Evolutionary conservation across 768 basidiomycete genomes (phyloP).

Genomic region (Russula abietina): DNA sequence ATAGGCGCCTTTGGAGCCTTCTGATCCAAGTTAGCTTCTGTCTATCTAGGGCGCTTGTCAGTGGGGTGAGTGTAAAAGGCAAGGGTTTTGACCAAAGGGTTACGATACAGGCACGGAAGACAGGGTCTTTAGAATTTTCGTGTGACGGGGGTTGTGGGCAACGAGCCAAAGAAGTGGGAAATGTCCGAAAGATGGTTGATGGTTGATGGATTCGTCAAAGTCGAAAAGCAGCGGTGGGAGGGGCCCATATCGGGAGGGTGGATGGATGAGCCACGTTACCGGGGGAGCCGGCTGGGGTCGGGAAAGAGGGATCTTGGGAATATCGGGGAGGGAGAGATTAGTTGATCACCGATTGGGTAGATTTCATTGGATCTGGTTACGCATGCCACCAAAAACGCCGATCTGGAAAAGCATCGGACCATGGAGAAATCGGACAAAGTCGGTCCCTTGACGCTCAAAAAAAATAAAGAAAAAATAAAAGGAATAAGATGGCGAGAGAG

Average conservation of each 20-base stretch:
- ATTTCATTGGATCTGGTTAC: constrained; percentile 26
- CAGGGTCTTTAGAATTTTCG: background rate
- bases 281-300: constrained; percentile 15
- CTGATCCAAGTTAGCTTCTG: constrained; percentile 20
- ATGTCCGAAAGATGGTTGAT: background rate
- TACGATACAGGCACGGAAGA: constrained; percentile 14
- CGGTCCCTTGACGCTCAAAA: background rate
- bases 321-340: constrained; percentile 25
- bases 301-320: constrained; percentile 24
- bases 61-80: constrained; percentile 9
- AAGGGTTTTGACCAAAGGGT: constrained; percentile 5
- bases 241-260: background rate
- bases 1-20: constrained; percentile 18
- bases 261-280: constrained; percentile 20
- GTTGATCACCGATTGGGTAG: constrained; percentile 26
- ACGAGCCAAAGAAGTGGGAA: background rate
- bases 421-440: constrained; percentile 1
- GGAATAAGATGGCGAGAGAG: background rate
- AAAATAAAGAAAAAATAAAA: background rate
- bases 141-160: constrained; percentile 4
- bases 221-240: background rate
- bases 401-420: constrained; percentile 24
- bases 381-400: constrained; percentile 25
- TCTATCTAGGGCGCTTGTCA: constrained; percentile 17
- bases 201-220: background rate